Conservation (phyloP, 1,284 basidiomycete genomes). For the Lentinus polychrous region DNA sequence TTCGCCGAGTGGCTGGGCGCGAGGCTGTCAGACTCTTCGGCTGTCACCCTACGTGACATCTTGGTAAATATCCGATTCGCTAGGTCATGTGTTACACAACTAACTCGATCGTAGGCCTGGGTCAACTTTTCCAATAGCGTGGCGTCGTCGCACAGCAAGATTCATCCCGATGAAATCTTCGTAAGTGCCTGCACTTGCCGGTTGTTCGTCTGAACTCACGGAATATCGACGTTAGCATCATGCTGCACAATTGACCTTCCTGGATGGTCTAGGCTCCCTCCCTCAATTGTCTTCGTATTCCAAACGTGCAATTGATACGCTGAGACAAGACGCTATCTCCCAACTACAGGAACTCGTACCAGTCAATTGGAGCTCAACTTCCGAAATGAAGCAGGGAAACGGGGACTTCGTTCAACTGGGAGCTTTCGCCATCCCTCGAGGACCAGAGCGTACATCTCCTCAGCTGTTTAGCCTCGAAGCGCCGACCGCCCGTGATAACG, state of each 20-base stretch:
- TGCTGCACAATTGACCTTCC: conserved; percentile 79
- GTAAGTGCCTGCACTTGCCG: conserved; percentile 40
- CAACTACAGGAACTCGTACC: conserved; percentile 50
- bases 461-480: conserved; percentile 81
- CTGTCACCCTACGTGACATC: conserved; percentile 84
- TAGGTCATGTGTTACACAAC: neutral
- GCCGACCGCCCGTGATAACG: conserved; percentile 86
- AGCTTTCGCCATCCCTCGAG: conserved; percentile 68
- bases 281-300: conserved; percentile 62
- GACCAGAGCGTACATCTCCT: conserved; percentile 31
- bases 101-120: conserved; percentile 66
- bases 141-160: conserved; percentile 28
- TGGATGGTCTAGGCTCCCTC: conserved; percentile 79
- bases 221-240: conserved; percentile 56
- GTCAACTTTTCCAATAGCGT: conserved; percentile 79
- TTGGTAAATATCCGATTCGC: conserved; percentile 46
- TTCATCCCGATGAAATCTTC: conserved; percentile 50
- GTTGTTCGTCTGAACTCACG: conserved; percentile 6
- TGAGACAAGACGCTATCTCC: conserved; percentile 43
- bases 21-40: conserved; percentile 59
- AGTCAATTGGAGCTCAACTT: conserved; percentile 14
- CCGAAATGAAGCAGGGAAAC: neutral
- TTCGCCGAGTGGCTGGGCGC: conserved; percentile 80
- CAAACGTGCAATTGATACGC: conserved; percentile 35
- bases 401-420: conserved; percentile 51